These are phyloP conservation scores for Talaromyces sp. DNA, from an alignment of 2,329 filamentous ascomycete genomes.

Conservation along the genomic window DNA sequence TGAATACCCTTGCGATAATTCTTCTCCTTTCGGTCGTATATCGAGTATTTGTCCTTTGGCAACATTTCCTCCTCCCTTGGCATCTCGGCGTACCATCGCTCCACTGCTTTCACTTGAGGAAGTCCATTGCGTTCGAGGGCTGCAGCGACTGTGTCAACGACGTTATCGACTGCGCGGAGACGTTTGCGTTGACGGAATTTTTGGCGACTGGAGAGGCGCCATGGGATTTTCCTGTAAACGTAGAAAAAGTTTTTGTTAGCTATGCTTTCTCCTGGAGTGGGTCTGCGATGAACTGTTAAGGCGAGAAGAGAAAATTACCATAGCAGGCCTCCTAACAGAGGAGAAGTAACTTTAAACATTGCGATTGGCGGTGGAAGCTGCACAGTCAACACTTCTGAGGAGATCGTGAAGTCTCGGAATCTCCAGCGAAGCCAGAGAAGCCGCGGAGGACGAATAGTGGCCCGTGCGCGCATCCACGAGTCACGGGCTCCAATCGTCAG, in stretches of 20 bases:
- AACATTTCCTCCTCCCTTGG: conserved; percentile 93
- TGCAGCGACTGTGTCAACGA: conserved; percentile 77
- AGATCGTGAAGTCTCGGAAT: background rate
- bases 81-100: conserved; percentile 94
- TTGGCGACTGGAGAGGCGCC: conserved; percentile 87
- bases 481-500: conserved; percentile 6
- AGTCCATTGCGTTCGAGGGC: conserved; percentile 72
- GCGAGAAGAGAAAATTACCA: conserved; percentile 55
- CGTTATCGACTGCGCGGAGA: conserved; percentile 76
- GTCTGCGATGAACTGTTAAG: background rate
- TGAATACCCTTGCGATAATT: conserved; percentile 95
- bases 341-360: conserved; percentile 81
- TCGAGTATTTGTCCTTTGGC: conserved; percentile 93
- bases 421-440: background rate
- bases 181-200: conserved; percentile 83
- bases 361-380: background rate
- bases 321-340: conserved; percentile 74
- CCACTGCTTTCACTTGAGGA: conserved; percentile 69
- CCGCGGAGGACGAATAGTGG: conserved; percentile 14
- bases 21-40: conserved; percentile 96
- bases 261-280: background rate
- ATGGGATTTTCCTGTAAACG: conserved; percentile 80
- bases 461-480: conserved; percentile 17
- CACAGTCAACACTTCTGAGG: background rate
- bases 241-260: conserved; percentile 18